These are phyloP conservation scores for Hericium erinaceus DNA, from an alignment of 768 basidiomycete species.

Conservation along the genomic window DNA sequence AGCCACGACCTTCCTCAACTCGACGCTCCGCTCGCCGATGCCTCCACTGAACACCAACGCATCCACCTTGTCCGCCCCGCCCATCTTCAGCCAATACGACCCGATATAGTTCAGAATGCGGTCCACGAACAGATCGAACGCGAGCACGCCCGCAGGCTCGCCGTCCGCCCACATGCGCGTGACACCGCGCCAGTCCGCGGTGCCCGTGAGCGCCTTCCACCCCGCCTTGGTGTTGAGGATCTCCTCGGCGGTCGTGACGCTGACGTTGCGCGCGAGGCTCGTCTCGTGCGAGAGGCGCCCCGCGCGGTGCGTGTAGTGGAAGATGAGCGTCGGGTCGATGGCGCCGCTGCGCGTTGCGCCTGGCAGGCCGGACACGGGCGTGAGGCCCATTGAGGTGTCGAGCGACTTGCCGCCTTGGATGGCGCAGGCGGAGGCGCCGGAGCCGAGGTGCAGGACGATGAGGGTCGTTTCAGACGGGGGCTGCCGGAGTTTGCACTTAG, in stretches of 20 bases:
- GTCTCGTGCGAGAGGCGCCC: constrained; percentile 46
- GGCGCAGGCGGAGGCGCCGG: constrained; percentile 80
- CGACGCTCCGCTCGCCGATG: constrained; percentile 68
- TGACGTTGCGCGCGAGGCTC: constrained; percentile 32
- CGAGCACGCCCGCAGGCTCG: constrained; percentile 40
- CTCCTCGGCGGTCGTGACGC: constrained; percentile 55
- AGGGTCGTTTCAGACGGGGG: constrained; percentile 48
- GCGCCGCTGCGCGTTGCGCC: constrained; percentile 82
- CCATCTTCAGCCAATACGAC: constrained; percentile 66
- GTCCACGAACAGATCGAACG: constrained; percentile 75
- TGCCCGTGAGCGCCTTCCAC: constrained; percentile 71
- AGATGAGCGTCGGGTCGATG: constrained; percentile 81
- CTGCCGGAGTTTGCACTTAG: constrained; percentile 15
- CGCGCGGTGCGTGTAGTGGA: constrained; percentile 62
- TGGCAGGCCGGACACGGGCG: constrained; percentile 80
- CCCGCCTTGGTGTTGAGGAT: constrained; percentile 71
- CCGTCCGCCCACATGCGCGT: constrained; percentile 20
- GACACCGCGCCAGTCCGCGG: constrained; percentile 74
- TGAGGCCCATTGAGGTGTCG: constrained; percentile 90
- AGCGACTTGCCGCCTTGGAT: constrained; percentile 64
- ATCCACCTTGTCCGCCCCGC: constrained; percentile 43
- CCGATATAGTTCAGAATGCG: constrained; percentile 66
- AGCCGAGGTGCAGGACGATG: constrained; percentile 81
- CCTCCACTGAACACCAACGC: constrained; percentile 84
- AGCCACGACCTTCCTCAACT: constrained; percentile 51